Evolutionary conservation across 2,329 filamentous ascomycete species (phyloP), one percentile per base, ranked within the genome.

Genomic region (Alternaria hordeiaustralica): DNA sequence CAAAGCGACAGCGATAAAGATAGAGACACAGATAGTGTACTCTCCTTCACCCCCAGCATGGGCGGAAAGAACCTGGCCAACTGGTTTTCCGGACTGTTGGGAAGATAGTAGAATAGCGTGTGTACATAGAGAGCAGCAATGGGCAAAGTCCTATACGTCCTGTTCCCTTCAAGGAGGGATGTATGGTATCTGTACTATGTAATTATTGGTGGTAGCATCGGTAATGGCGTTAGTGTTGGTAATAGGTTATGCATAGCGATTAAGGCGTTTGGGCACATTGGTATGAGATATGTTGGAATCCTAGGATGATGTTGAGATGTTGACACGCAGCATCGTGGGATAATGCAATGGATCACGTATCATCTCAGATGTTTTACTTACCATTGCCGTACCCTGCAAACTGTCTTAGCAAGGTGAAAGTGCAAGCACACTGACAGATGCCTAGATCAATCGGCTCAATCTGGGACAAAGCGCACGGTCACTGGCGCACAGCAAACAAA

Each of bases 31-130:
- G 67, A 68, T 7, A 75, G 71, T 51, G 58, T 69, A 20, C 13
- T 71, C 5, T 75, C 72, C 43, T 68, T 74, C 53, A 70, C 75
- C 13, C 72, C 72, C 2, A 74, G 70, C 43, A 65, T 69, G 51
- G 63, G 63, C n/a, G 68, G 72, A 2, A 77, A 73, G 66, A 74
- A 78, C 15, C 47, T 79, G n/a, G 63, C 75, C 7, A 71, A 44
- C 23, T 78, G 77, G 77, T 68, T 79, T 20, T 78, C 77, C 1
- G 76, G 74, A 3, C 57, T 79, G 18, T 45, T 79, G 30, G 75
- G 76, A 18, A 30, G 56, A 21, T 63, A 43, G 41, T 55, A 43
- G 46, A 21, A n/a, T 8, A n/a, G 28, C 18, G 21, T 8, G 8
- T 41, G 20, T n/a, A 41, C 18, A 36, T 23, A 8, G 20, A 33